Evolutionary conservation across 495 filamentous ascomycete genomes (phyloP).

Genomic region (Talaromyces adpressus): DNA sequence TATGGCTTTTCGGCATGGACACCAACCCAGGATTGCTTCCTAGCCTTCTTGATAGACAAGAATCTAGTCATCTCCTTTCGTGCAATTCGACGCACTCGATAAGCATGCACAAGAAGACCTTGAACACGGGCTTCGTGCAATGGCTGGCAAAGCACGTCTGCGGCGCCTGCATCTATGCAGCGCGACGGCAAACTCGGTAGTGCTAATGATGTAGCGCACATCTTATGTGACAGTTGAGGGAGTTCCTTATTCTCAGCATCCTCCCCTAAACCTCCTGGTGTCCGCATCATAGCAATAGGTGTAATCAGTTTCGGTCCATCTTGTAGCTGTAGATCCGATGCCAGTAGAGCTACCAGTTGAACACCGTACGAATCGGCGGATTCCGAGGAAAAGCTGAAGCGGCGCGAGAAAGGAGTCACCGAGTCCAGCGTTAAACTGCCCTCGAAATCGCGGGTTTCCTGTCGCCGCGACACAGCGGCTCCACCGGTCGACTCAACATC

Average conservation of each 20-base stretch:
- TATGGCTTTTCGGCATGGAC: slow-evolving; percentile 82
- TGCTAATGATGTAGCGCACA: not conserved
- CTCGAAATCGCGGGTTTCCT: slow-evolving; percentile 22
- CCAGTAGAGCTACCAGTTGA: slow-evolving; percentile 59
- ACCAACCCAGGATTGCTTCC: slow-evolving; percentile 90
- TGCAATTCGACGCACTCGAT: slow-evolving; percentile 67
- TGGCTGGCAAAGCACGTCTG: slow-evolving; percentile 76
- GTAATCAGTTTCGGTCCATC: slow-evolving; percentile 68
- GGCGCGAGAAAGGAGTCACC: slow-evolving; percentile 28
- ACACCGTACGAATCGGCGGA: slow-evolving; percentile 60
- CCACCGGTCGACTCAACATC: slow-evolving; percentile 47
- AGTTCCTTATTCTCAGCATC: not conserved
- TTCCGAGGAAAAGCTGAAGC: slow-evolving; percentile 39
- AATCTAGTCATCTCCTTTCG: slow-evolving; percentile 61
- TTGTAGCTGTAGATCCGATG: slow-evolving; percentile 61
- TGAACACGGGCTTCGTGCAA: slow-evolving; percentile 62
- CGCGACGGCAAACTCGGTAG: slow-evolving; percentile 25
- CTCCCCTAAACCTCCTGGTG: slow-evolving; percentile 13
- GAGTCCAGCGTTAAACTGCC: not conserved
- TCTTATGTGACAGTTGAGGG: not conserved
- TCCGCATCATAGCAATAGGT: slow-evolving; percentile 61
- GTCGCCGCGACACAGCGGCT: slow-evolving; percentile 26
- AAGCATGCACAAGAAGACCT: slow-evolving; percentile 73
- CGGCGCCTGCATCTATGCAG: slow-evolving; percentile 77
- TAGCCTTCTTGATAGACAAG: slow-evolving; percentile 53